Evolutionary conservation across 768 basidiomycete genomes (phyloP), one percentile per base, ranked within the genome.

Genomic region (Mycena capillaripes): DNA sequence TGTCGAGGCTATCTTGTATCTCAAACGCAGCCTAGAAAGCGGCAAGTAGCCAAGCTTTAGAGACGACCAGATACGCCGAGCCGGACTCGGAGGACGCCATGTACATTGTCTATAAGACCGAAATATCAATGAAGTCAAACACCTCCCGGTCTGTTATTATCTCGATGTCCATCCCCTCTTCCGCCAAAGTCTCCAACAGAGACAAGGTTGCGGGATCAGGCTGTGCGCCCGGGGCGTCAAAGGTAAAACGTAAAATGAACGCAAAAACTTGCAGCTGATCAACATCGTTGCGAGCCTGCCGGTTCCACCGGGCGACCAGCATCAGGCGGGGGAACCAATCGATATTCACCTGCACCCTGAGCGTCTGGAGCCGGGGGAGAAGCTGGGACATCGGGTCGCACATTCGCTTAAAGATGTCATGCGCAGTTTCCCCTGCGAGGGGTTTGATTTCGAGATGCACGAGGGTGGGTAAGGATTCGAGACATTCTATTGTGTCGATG

Each of bases 291-390:
- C 21, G 29, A 9, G 44, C 17, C 17, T 25, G 44, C 12, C 19
- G 12, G n/a, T 67, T 48, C 66, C 66, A 67, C 25, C 66, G 56
- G 11, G 56, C 30, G 23, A 59, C 46, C 56, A 58, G 17, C 66
- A 67, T 67, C 34, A n/a, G 11, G 48, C 50, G 6, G 11, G 42
- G 23, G 6, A 2, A 23, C 14, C 27, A 2, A 6, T 34, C 32
- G 57, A 46, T 1, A 30, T 40, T 61, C 1, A 69, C 59, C 19
- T 42, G 36, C 30, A 69, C 58, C 30, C 42, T 30, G 67, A 69
- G 48, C 10, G 25, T 52, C 29, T 32, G 48, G 48, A 69, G 67
- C 21, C 48, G 48, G 10, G 66, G 66, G 25, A 68, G 66, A 29
- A 68, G 50, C 19, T 38, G 19, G 44, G 58, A 40, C n/a, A 34